Evolutionary conservation across 345 rosid species (phyloP).

Genomic region (Citrus sinensis): DVS_A1.0 CM039167.1:24814501-24815000

Average conservation of each 20-base stretch:
- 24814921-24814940: slow-evolving; percentile 76
- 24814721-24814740: slow-evolving; percentile 84
- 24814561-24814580: slow-evolving; percentile 12
- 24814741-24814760: slow-evolving; percentile 77
- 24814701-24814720: slow-evolving; percentile 94
- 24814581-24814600: slow-evolving; percentile 8
- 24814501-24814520: slow-evolving; percentile 14
- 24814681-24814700: slow-evolving; percentile 98
- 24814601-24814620: slow-evolving; percentile 9
- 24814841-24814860: slow-evolving; percentile 91
- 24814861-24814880: slow-evolving; percentile 98
- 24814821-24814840: slow-evolving; percentile 87
- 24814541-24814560: slow-evolving; percentile 24
- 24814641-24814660: slow-evolving; percentile 51
- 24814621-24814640: background rate
- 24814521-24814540: slow-evolving; percentile 32
- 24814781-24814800: slow-evolving; percentile 97
- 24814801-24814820: slow-evolving; percentile 88
- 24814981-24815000: slow-evolving; percentile 3
- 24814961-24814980: background rate
- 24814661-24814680: slow-evolving; percentile 76
- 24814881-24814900: slow-evolving; percentile 93
- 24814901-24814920: slow-evolving; percentile 90
- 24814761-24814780: slow-evolving; percentile 85
- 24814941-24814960: slow-evolving; percentile 34